A percentile compares a stretch with the other conserved stretches of the same genome.
Evolutionary conservation across 2,329 filamentous ascomycete species (phyloP).

Genomic region (Didymella glomerata): DNA sequence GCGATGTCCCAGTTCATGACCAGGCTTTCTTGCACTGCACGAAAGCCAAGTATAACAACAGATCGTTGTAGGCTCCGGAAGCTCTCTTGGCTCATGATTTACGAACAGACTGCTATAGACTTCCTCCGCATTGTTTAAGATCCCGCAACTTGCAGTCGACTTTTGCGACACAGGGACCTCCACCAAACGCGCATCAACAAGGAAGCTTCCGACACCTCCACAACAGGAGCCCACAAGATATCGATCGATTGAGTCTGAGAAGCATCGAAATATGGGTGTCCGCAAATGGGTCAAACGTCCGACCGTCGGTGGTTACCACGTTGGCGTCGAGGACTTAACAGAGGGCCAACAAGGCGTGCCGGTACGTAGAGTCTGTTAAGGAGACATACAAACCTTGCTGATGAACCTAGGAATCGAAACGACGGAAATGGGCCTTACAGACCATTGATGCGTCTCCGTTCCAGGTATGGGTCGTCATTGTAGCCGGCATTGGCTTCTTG

Average conservation of each 20-base stretch:
- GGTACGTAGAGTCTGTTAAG: slow-evolving; percentile 24
- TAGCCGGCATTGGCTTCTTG: slow-evolving; percentile 53
- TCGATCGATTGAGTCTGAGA: neutral
- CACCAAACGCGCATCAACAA: neutral
- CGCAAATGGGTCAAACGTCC: slow-evolving; percentile 45
- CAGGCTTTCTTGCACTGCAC: neutral
- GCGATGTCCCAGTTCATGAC: neutral
- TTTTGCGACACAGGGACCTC: neutral
- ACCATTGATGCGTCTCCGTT: slow-evolving; percentile 47
- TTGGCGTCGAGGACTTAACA: slow-evolving; percentile 45
- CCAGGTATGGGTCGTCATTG: slow-evolving; percentile 49
- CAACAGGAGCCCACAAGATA: neutral
- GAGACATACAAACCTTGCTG: slow-evolving; percentile 3
- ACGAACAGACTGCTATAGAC: neutral
- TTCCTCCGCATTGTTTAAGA: neutral
- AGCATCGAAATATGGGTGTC: slow-evolving; percentile 31
- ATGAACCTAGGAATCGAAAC: slow-evolving; percentile 33
- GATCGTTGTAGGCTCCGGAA: neutral
- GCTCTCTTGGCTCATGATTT: neutral
- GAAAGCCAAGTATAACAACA: neutral
- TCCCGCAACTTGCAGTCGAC: neutral
- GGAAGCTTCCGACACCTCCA: no score
- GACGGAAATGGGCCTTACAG: slow-evolving; percentile 45
- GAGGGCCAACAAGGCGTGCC: slow-evolving; percentile 44
- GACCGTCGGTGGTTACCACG: slow-evolving; percentile 33